Evolutionary conservation across 768 basidiomycete species (phyloP).

Genomic region (Pulveroboletus sp.): DNA sequence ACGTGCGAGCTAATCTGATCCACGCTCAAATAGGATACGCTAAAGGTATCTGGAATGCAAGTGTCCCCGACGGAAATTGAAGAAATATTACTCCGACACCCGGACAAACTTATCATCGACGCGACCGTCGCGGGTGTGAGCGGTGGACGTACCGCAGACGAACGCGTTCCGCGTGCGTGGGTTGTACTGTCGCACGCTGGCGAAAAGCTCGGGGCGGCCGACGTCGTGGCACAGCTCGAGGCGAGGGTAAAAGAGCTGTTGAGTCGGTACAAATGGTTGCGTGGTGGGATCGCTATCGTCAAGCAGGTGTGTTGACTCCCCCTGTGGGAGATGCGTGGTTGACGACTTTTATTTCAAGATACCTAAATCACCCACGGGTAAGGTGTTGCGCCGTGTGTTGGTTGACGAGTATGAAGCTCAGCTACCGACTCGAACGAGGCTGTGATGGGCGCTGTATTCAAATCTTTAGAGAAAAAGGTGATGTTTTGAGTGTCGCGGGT

Average conservation of each 20-base stretch:
- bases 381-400: background rate
- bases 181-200: conserved; percentile 62
- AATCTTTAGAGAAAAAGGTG: too few relatives aligned
- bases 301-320: conserved; percentile 47
- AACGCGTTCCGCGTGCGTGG: conserved; percentile 79
- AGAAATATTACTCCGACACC: conserved; percentile 57
- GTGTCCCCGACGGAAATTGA: conserved; percentile 83
- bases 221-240: conserved; percentile 48
- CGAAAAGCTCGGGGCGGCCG: conserved; percentile 41
- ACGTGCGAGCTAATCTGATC: too few relatives aligned
- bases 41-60: conserved; percentile 78
- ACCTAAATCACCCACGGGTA: conserved; percentile 65
- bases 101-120: conserved; percentile 59
- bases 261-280: conserved; percentile 74
- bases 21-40: conserved; percentile 58
- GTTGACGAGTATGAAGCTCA: background rate
- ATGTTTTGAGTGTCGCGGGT: too few relatives aligned
- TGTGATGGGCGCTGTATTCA: too few relatives aligned
- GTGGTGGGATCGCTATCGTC: conserved; percentile 69
- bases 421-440: background rate
- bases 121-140: conserved; percentile 71
- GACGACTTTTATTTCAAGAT: conserved; percentile 54
- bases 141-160: conserved; percentile 67
- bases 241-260: conserved; percentile 60
- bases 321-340: too few relatives aligned